Base-by-base conservation (phyloP, 306 rosid species). In the Fragaria iinumae region DNA sequence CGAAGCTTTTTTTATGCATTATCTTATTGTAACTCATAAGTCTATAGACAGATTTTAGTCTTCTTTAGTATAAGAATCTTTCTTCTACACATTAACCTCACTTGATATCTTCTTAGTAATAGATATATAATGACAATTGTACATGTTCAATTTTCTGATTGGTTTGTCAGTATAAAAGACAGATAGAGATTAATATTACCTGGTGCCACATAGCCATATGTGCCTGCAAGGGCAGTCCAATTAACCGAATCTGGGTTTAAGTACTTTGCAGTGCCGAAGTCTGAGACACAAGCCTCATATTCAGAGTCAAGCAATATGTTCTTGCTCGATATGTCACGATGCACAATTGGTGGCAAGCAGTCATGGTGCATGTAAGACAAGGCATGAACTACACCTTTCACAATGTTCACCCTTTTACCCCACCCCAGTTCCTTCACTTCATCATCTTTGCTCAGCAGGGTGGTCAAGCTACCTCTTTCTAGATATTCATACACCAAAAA, bases 301-400 rank as follows among this genome's bases (percentile, higher is more conserved):
- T 80, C 16, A 18, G 21, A 14, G 69, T 69, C 63, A 32, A 80
- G 8, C 59, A 80, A 60, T 49, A 80, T 6, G 39, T 80, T 80
- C 48, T 75, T 59, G 73, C 76, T 80, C 13, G 79, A 57, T 34
- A 74, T 56, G 75, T 74, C 76, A 8, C 76, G 48, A 34, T 74
- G 76, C 3, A 80, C 70, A 68, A 74, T 80, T 4, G 75, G 71
- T n/a, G 53, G 75, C 34, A 77, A 2, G 6, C 80, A 68, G 39
- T 75, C 76, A 3, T 80, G 76, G 43, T 80, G 84, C 84, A 80
- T 47, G 11, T 80, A 80, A 18, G 67, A 29, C 29, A 80, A 69
- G 47, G 84, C 84, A 43, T 75, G 45, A 2, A 67, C 72, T 18
- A 75, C 48, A 0, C 72, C 50, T 62, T 62, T 62, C 7, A 62